These are phyloP conservation scores for Wickerhamomyces sp. DNA, from an alignment of 1,139 yeast genomes.

Conservation along the genomic window DNA sequence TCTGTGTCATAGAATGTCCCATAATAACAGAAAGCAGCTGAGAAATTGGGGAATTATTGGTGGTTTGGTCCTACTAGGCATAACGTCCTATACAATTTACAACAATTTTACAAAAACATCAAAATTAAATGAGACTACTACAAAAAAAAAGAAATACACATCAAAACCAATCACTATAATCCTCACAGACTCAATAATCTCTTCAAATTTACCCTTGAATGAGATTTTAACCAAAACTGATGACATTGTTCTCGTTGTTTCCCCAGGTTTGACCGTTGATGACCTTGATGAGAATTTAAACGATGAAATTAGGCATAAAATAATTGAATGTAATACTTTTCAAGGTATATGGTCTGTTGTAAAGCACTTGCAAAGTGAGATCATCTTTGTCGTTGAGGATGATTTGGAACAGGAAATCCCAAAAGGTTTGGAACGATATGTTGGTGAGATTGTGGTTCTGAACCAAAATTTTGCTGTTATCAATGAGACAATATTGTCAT, in stretches of 20 bases:
- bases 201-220: slow-evolving; percentile 22
- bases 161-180: slow-evolving; percentile 19
- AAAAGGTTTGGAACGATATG: slow-evolving; percentile 25
- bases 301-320: slow-evolving; percentile 23
- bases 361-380: slow-evolving; percentile 32
- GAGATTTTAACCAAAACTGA: slow-evolving; percentile 20
- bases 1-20: not conserved
- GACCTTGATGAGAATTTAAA: slow-evolving; percentile 25
- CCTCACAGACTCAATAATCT: slow-evolving; percentile 22
- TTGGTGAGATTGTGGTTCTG: slow-evolving; percentile 22
- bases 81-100: slow-evolving; percentile 5
- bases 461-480: slow-evolving; percentile 21
- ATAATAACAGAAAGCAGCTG: not conserved
- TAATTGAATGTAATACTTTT: slow-evolving; percentile 33
- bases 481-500: slow-evolving; percentile 21
- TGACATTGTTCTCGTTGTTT: slow-evolving; percentile 26
- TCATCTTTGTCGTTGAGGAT: slow-evolving; percentile 28
- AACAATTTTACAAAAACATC: not conserved
- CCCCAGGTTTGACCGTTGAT: slow-evolving; percentile 24
- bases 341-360: slow-evolving; percentile 39
- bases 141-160: slow-evolving; percentile 12
- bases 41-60: slow-evolving; percentile 1
- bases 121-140: not conserved
- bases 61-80: slow-evolving; percentile 8
- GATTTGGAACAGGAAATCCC: slow-evolving; percentile 29